These are phyloP conservation scores for Oidiodendron maius DNA, from an alignment of 495 filamentous ascomycete species.

Conservation along the genomic window DNA sequence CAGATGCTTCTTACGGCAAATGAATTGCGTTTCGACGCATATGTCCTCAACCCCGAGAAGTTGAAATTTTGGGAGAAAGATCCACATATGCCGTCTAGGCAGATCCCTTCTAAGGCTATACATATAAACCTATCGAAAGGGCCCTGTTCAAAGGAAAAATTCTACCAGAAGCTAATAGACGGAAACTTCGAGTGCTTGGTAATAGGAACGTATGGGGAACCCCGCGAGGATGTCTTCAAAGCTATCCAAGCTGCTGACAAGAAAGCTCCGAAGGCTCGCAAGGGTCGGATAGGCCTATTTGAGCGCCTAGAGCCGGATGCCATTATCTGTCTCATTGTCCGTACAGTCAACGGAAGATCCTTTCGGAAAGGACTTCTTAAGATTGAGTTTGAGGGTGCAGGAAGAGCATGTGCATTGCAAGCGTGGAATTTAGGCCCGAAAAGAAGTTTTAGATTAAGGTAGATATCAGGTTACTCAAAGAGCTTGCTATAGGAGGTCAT, in stretches of 20 bases:
- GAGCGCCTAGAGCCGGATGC: slow-evolving; percentile 16
- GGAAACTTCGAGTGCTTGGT: slow-evolving; percentile 12
- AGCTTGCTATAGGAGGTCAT: background rate
- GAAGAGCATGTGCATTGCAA: slow-evolving; percentile 11
- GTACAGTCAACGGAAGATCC: slow-evolving; percentile 9
- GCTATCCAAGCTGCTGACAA: slow-evolving; percentile 14
- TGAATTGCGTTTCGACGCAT: slow-evolving; percentile 15
- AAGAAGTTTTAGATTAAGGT: slow-evolving; percentile 11
- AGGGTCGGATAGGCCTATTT: slow-evolving; percentile 16
- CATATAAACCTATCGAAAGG: slow-evolving; percentile 7
- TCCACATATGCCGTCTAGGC: slow-evolving; percentile 2
- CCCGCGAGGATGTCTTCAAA: slow-evolving; percentile 12
- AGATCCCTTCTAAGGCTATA: slow-evolving; percentile 7
- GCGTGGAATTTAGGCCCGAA: slow-evolving; percentile 14
- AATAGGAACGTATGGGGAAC: slow-evolving; percentile 16
- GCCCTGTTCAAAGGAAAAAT: slow-evolving; percentile 8
- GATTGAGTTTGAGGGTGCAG: slow-evolving; percentile 8
- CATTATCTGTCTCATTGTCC: slow-evolving; percentile 17
- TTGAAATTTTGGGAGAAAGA: slow-evolving; percentile 4
- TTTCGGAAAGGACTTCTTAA: slow-evolving; percentile 15
- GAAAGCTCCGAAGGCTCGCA: slow-evolving; percentile 9
- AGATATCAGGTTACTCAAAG: slow-evolving; percentile 6
- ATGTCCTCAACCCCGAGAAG: slow-evolving; percentile 13
- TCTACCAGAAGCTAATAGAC: slow-evolving; percentile 7
- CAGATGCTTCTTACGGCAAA: slow-evolving; percentile 9